Evolutionary conservation across 2,329 filamentous ascomycete genomes (phyloP), one percentile per base, ranked within the genome.

Genomic region (Allantophomopsis cytisporea): DNA sequence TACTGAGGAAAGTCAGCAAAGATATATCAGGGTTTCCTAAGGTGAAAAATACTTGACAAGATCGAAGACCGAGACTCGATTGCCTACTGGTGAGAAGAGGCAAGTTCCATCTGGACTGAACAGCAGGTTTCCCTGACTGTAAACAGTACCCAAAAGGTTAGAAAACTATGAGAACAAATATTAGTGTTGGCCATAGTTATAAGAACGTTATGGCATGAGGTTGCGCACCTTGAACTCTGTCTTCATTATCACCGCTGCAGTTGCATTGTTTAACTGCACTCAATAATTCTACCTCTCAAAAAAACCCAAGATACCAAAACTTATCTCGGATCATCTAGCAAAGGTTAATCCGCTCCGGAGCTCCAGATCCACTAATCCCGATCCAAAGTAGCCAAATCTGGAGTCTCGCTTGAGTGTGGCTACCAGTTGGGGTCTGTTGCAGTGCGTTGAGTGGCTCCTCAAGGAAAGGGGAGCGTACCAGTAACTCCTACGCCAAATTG

Each of bases 91-190:
- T 35, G 91, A 98, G 54, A 93, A 84, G 48, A 98, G 73, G 64
- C 86, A 89, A 53, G 85, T 91, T 58, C 93, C 93, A 73, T 98
- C 89, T 45, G 88, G 86, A 53, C 85, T 93, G 68, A 93, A 98
- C 58, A 95, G 73, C 55, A 98, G 75, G 60, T 96, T 98, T 63
- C 93, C 91, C 74, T 88, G 85, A 67, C 87, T 86, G 69, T 96
- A 98, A 58, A 98, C 91, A 51, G 91, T 98, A 58, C 91, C 93
- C 55, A 98, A 76, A 59, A 98, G 75, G 64, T 96, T 98, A 60
- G 89, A 94, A 66, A 98, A 98, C 88, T 95, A 54, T 2, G 34
- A n/a, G 17, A n/a, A 12, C 7, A 44, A 6, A 8, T 6, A 6
- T 28, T 12, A 28, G 11, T 28, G 10, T 12, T 10, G 23, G 23